These are phyloP conservation scores for Mimosa pudica DNA, from an alignment of 306 rosid genomes.

Conservation along the genomic window DNA sequence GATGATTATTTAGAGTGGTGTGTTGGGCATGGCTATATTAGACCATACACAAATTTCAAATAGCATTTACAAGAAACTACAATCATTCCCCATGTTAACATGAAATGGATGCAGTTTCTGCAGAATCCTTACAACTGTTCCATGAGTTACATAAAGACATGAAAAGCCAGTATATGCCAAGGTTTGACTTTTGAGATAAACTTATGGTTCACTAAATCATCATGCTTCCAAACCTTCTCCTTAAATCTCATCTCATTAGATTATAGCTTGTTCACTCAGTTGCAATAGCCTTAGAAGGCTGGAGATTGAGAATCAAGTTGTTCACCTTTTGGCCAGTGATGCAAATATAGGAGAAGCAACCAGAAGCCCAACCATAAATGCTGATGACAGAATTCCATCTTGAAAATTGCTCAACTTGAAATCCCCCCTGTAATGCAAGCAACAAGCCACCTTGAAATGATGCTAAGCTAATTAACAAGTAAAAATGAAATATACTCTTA, in stretches of 20 bases:
- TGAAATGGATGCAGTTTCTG: background rate
- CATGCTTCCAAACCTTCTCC: background rate
- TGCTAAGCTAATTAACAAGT: background rate
- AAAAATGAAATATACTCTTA: background rate
- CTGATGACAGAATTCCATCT: conserved; percentile 92
- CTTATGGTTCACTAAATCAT: background rate
- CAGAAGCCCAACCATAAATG: conserved; percentile 95
- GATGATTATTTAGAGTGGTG: background rate
- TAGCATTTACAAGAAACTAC: background rate
- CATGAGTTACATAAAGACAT: background rate
- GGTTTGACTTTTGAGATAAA: background rate
- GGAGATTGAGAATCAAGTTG: conserved; percentile 19
- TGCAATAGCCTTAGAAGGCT: background rate
- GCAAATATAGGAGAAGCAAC: conserved; percentile 92
- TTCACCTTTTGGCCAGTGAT: conserved; percentile 80
- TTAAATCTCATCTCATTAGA: background rate
- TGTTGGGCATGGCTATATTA: background rate
- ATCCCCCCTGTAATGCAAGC: conserved; percentile 65
- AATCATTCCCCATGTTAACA: background rate
- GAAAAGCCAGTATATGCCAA: background rate
- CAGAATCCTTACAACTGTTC: background rate
- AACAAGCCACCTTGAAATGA: conserved; percentile 21
- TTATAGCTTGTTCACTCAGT: background rate
- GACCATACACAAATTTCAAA: background rate
- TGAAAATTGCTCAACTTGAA: conserved; percentile 84